phyloP scores from a whole-genome alignment of 805 yeast species.

The Tetrapisispora namnaoensis region DNA sequence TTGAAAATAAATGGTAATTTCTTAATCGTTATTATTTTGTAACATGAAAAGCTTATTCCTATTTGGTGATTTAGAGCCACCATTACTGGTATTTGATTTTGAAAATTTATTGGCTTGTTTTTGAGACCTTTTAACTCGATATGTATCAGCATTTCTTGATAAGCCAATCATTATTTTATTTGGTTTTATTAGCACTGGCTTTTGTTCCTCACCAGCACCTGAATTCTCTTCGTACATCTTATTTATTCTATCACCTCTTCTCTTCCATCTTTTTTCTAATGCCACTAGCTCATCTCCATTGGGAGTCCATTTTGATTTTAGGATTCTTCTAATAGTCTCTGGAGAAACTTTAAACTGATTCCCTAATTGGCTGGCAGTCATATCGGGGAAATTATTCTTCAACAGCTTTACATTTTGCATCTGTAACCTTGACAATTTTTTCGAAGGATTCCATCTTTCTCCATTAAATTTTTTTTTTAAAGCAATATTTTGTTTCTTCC shows the following conservation, averaged over 20 bases:
- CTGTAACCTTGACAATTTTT: slow-evolving; percentile 54
- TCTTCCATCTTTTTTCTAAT: slow-evolving; percentile 42
- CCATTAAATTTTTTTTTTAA: slow-evolving; percentile 50
- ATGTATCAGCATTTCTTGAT: background rate
- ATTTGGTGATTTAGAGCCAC: background rate
- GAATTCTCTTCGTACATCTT: slow-evolving; percentile 9
- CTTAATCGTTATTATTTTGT: background rate
- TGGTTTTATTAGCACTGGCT: background rate
- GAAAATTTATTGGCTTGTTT: background rate
- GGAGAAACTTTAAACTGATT: slow-evolving; percentile 63
- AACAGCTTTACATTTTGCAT: slow-evolving; percentile 55
- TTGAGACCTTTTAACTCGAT: background rate
- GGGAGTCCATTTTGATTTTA: slow-evolving; percentile 72
- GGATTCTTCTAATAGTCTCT: slow-evolving; percentile 70
- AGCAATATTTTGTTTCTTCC: slow-evolving; percentile 64
- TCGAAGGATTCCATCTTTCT: slow-evolving; percentile 55
- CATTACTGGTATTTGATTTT: background rate
- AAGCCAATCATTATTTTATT: background rate
- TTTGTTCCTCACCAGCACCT: background rate
- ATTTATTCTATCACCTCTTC: slow-evolving; percentile 35
- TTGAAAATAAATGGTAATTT: background rate
- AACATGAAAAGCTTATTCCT: background rate
- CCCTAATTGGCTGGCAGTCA: slow-evolving; percentile 51
- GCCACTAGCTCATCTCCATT: slow-evolving; percentile 40
- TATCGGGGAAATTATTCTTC: slow-evolving; percentile 47